Evolutionary conservation across 1,139 yeast genomes (phyloP).

Genomic region (Eremothecium coryli): DNA sequence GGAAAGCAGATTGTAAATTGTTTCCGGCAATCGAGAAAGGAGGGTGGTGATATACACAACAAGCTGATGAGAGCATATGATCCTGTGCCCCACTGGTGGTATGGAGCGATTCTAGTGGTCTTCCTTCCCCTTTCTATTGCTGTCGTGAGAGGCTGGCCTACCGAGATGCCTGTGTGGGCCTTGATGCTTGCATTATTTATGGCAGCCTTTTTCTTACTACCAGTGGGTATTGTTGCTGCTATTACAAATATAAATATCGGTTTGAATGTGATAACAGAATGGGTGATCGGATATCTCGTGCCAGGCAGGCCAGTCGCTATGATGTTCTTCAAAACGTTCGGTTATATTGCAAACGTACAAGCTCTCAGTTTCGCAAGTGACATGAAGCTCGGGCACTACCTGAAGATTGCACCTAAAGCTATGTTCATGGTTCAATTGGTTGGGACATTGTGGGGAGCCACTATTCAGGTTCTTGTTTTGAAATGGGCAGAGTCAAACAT

Average conservation of each 20-base stretch:
- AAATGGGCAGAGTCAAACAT: constrained; percentile 40
- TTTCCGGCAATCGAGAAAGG: constrained; percentile 37
- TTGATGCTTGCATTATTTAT: constrained; percentile 44
- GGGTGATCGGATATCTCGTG: constrained; percentile 52
- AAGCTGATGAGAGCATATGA: constrained; percentile 49
- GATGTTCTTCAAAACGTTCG: constrained; percentile 53
- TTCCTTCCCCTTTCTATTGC: constrained; percentile 44
- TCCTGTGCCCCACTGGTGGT: constrained; percentile 67
- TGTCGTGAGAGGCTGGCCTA: constrained; percentile 35
- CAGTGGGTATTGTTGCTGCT: constrained; percentile 46
- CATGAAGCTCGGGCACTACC: constrained; percentile 56
- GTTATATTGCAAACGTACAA: constrained; percentile 50
- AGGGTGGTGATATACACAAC: constrained; percentile 51
- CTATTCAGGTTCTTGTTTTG: constrained; percentile 37
- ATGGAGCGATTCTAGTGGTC: constrained; percentile 36
- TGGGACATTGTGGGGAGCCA: constrained; percentile 35
- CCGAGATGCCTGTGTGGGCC: constrained; percentile 49
- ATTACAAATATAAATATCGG: constrained; percentile 48
- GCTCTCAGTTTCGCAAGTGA: constrained; percentile 48
- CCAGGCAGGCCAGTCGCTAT: constrained; percentile 58
- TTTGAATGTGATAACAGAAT: constrained; percentile 51
- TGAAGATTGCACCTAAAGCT: constrained; percentile 53
- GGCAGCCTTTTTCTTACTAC: constrained; percentile 45
- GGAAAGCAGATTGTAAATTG: constrained; percentile 43
- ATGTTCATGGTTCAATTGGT: constrained; percentile 48